These are phyloP conservation scores for Penicillium canariense DNA, from an alignment of 495 filamentous ascomycete species.

Conservation along the genomic window DNA sequence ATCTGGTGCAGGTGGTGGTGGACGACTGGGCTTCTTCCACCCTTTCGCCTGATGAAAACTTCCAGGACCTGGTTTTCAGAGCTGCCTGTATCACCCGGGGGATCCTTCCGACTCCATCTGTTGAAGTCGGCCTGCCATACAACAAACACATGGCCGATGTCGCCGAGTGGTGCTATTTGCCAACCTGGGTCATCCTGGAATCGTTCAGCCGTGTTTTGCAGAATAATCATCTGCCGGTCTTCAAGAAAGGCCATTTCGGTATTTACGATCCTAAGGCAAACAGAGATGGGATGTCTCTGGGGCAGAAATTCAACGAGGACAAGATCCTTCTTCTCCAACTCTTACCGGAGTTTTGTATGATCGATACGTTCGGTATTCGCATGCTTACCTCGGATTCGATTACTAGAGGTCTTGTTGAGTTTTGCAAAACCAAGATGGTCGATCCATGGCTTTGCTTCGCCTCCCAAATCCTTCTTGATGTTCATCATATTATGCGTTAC, in stretches of 20 bases:
- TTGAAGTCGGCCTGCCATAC: slow-evolving; percentile 32
- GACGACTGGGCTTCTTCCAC: slow-evolving; percentile 18
- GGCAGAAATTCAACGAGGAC: slow-evolving; percentile 34
- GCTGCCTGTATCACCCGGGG: slow-evolving; percentile 13
- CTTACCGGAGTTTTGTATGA: slow-evolving; percentile 32
- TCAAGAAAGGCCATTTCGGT: slow-evolving; percentile 32
- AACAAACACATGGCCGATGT: slow-evolving; percentile 29
- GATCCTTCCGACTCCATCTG: slow-evolving; percentile 19
- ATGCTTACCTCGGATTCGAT: slow-evolving; percentile 28
- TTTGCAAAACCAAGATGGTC: slow-evolving; percentile 25
- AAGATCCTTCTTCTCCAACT: slow-evolving; percentile 29
- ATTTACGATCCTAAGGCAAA: slow-evolving; percentile 30
- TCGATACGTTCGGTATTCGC: slow-evolving; percentile 22
- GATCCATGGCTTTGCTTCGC: slow-evolving; percentile 32
- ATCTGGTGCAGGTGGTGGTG: slow-evolving; percentile 21
- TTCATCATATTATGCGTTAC: slow-evolving; percentile 33
- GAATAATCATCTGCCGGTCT: slow-evolving; percentile 24
- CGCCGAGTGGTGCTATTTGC: slow-evolving; percentile 30
- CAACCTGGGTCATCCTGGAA: slow-evolving; percentile 24
- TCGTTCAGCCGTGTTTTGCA: slow-evolving; percentile 28
- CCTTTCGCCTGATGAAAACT: slow-evolving; percentile 2
- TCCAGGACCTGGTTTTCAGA: slow-evolving; percentile 24
- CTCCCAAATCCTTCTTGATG: slow-evolving; percentile 32
- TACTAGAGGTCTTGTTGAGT: slow-evolving; percentile 29
- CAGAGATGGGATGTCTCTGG: slow-evolving; percentile 27